Evolutionary conservation across 2,329 filamentous ascomycete species (phyloP), one percentile per base, ranked within the genome.

Genomic region (Ophiostoma australiae): DNA sequence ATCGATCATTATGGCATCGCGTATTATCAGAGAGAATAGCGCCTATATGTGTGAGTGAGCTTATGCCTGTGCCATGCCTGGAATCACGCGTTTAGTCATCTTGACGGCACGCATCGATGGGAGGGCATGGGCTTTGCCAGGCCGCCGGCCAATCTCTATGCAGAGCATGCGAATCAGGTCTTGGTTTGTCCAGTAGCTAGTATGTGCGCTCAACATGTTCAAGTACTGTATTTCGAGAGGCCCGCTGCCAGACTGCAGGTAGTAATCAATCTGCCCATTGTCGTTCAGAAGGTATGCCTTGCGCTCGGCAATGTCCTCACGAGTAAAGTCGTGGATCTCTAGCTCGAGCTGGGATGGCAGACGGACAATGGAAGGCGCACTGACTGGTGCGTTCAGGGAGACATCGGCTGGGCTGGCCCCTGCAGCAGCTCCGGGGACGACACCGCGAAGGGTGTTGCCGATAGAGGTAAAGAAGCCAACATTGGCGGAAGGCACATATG

Each of bases 131-230:
- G 85, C 83, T 75, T 86, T 88, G 0, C 94, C 94, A 5, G 88
- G 86, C 75, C 84, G 84, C 73, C 94, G 84, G 3, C 94, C 94
- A 75, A 96, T 89, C 80, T 99, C 95, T 41, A 94, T 84, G 63
- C 96, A 96, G 68, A 98, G 81, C 83, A 98, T 90, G 65, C 94
- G 84, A n/a, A 97, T 89, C 78, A 99, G 94, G 78, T 98, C 95
- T 37, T 84, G 87, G 76, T 91, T 89, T 1, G 88, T 86, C 95
- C 95, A 99, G 79, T 99, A 99, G 78, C 91, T 94, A 71, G 92
- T 93, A 80, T 99, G 95, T 10, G 95, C 95, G 71, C 93, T 92
- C 70, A 99, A 82, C 95, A 99, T 99, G 75, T 97, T 97, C 48
- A 98, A 81, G 78, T 99, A 99, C 80, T 98, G 94, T 33, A 97